Evolutionary conservation across 2,329 filamentous ascomycete species (phyloP).

Genomic region (Stachybotrys elegans): DNA sequence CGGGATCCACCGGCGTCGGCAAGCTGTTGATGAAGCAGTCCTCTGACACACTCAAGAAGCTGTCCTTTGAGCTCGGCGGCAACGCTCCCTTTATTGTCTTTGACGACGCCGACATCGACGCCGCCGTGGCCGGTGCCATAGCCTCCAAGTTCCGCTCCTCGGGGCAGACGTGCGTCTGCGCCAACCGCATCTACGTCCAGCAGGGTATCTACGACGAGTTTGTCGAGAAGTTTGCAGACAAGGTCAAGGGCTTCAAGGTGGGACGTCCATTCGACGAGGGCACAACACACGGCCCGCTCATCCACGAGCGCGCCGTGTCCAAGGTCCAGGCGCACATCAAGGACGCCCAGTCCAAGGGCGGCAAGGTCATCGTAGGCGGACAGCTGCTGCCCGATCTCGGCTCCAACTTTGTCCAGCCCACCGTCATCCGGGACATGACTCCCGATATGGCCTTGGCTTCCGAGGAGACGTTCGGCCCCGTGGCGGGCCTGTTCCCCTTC

Average conservation of each 20-base stretch:
- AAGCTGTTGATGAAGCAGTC: conserved; percentile 86
- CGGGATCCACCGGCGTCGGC: conserved; percentile 67
- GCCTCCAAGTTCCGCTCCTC: conserved; percentile 89
- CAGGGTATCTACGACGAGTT: conserved; percentile 74
- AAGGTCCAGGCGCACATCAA: conserved; percentile 79
- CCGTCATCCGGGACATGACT: conserved; percentile 83
- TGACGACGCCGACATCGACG: conserved; percentile 85
- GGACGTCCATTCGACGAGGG: conserved; percentile 67
- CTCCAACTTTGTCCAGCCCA: conserved; percentile 82
- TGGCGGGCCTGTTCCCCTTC: conserved; percentile 86
- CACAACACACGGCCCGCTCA: conserved; percentile 75
- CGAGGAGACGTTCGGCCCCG: conserved; percentile 95
- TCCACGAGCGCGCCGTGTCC: conserved; percentile 74
- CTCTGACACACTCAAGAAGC: conserved; percentile 73
- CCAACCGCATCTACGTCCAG: conserved; percentile 80
- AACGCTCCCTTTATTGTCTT: conserved; percentile 98
- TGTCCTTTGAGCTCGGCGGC: conserved; percentile 86
- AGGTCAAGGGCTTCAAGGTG: conserved; percentile 70
- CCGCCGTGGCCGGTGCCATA: conserved; percentile 77
- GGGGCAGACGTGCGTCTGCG: conserved; percentile 92
- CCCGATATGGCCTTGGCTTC: conserved; percentile 75
- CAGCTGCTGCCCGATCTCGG: conserved; percentile 70
- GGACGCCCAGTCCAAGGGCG: conserved; percentile 75
- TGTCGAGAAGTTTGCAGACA: conserved; percentile 60
- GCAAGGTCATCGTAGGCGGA: conserved; percentile 69